These are phyloP conservation scores for Solanum bulbocastanum DNA, from an alignment of 257 asterid genomes.

Conservation along the genomic window DNA sequence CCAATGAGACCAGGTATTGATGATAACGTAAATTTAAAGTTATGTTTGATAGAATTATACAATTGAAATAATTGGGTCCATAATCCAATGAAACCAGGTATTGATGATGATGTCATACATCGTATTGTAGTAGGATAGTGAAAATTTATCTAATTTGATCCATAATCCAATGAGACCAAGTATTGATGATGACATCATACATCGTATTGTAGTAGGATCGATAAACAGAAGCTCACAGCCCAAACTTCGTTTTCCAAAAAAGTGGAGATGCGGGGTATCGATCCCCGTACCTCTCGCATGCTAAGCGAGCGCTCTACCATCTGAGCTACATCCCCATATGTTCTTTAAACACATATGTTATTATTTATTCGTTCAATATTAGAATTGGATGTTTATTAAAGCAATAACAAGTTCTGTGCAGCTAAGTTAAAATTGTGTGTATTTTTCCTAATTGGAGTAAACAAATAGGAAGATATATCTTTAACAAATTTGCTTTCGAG, in stretches of 20 bases:
- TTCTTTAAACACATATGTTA: fast-evolving
- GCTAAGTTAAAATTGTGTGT: background rate
- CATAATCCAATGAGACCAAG: background rate
- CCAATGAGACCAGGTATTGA: too few species aligned
- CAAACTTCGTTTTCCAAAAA: too few species aligned
- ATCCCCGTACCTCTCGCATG: constrained; percentile 41
- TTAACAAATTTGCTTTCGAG: background rate
- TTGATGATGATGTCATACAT: fast-evolving
- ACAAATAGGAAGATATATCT: background rate
- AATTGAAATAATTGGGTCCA: too few species aligned
- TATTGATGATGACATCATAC: fast-evolving
- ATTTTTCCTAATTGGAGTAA: background rate
- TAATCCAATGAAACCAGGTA: too few species aligned
- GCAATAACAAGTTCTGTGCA: too few species aligned
- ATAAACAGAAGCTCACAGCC: too few species aligned
- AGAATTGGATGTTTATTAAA: too few species aligned
- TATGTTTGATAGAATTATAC: background rate
- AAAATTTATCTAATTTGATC: background rate
- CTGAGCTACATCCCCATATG: constrained; percentile 45
- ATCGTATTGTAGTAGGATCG: too few species aligned
- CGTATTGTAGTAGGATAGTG: background rate
- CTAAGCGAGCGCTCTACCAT: constrained; percentile 52
- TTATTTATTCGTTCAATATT: too few species aligned
- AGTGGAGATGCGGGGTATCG: constrained; percentile 39
- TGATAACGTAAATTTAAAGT: background rate